Evolutionary conservation across 495 filamentous ascomycete genomes (phyloP), one percentile per base, ranked within the genome.

Genomic region (Articulospora tetracladia): DNA sequence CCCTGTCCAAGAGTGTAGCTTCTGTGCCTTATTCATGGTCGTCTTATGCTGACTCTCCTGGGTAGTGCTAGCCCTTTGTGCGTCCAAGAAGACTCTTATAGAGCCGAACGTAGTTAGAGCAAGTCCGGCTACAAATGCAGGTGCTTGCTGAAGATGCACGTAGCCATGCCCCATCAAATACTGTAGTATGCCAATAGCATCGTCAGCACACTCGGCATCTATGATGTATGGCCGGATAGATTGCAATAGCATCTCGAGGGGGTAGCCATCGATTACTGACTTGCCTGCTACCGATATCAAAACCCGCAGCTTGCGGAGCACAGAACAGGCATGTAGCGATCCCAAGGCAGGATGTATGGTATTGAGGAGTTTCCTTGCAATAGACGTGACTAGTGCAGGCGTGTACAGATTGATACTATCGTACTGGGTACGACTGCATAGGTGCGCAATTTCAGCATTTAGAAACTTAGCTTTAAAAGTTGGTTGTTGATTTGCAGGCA

Each of bases 181-280:
- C 74, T 91, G 91, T 44, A 90, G 79, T 30, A 99, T 81, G 0
- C 92, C 93, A 30, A 98, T 73, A 4, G 90, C 85, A 75, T 99
- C 94, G 63, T 97, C 90, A n/a, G 92, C 88, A 70, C 93, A 98
- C 66, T 92, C 84, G 1, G 83, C 74, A 65, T 97, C 90, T 1
- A 84, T 83, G 20, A 97, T 77, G 61, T 90, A 96, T 1, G 87
- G 86, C 19, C 86, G 79, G 41, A 98, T 78, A 3, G 90, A 84
- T 65, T 92, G 88, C 24, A 98, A 76, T 0, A 93, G 75, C 92
- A 97, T 95, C 68, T 98, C 91, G n/a, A 98, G 72, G 6, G 91
- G 89, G 72, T 97, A 98, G 1, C 86, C 87, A 51, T 83, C 72
- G 41, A 88, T 74, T 25, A 89, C 90, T 19, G 83, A 77, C 19